Conservation (phyloP, 2,329 filamentous ascomycete species). For the Monosporascus sp. region DNA sequence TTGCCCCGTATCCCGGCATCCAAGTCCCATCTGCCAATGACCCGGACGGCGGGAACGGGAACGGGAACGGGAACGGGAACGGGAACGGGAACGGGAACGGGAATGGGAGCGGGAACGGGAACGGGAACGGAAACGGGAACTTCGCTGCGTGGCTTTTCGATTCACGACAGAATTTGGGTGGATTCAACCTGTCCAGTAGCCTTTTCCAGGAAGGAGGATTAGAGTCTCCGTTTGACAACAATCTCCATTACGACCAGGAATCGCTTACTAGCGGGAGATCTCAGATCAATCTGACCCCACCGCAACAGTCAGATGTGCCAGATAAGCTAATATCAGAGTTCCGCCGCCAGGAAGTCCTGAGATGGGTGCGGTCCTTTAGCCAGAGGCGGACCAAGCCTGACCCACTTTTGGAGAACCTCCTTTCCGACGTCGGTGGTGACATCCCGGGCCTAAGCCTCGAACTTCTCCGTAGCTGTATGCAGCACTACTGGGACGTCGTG, state of each 20-base stretch:
- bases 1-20: slow-evolving; percentile 28
- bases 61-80: slow-evolving; percentile 28
- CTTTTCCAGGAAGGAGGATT: slow-evolving; percentile 45
- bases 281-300: slow-evolving; percentile 38
- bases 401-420: slow-evolving; percentile 21
- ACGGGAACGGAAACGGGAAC: no score
- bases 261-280: slow-evolving; percentile 39
- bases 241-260: slow-evolving; percentile 46
- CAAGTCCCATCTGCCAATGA: slow-evolving; percentile 28
- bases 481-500: slow-evolving; percentile 84
- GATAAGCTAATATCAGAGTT: slow-evolving; percentile 41
- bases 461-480: slow-evolving; percentile 79
- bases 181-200: slow-evolving; percentile 37
- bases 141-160: slow-evolving; percentile 50
- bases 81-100: slow-evolving; percentile 18
- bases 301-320: slow-evolving; percentile 31
- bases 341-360: slow-evolving; percentile 39
- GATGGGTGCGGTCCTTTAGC: slow-evolving; percentile 37
- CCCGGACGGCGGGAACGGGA: slow-evolving; percentile 14
- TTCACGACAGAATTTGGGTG: slow-evolving; percentile 34
- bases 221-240: slow-evolving; percentile 46
- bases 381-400: slow-evolving; percentile 38
- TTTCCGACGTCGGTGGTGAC: slow-evolving; percentile 37
- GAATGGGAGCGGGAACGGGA: no score
- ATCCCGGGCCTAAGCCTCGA: slow-evolving; percentile 57